Percentiles rank a stretch among this genome's conserved stretches.
Conservation (phyloP, 1,139 yeast genomes). For the Yamadazyma friedrichii region DNA sequence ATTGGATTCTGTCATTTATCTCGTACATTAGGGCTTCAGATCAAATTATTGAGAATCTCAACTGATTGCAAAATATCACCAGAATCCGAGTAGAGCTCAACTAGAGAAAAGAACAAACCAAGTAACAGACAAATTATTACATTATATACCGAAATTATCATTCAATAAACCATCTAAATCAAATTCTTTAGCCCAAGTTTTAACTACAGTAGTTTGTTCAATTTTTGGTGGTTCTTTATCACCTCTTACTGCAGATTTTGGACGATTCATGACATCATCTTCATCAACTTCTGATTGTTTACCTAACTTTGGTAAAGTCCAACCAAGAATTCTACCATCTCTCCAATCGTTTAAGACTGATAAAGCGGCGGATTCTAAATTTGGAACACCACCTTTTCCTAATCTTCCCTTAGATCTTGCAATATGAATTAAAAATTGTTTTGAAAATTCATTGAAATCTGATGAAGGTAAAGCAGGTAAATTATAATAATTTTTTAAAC, state of each 20-base stretch:
- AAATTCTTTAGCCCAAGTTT: conserved; percentile 92
- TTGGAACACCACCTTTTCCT: conserved; percentile 92
- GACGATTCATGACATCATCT: conserved; percentile 23
- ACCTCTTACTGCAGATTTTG: conserved; percentile 45
- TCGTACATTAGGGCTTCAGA: conserved; percentile 11
- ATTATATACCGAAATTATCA: conserved; percentile 12
- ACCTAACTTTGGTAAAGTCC: conserved; percentile 81
- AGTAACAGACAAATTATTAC: neutral
- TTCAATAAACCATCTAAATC: conserved; percentile 80
- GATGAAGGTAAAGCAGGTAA: conserved; percentile 77
- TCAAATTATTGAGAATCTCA: no score
- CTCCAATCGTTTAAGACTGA: conserved; percentile 93
- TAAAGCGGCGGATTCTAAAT: conserved; percentile 79
- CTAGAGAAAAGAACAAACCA: no score
- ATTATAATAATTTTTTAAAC: conserved; percentile 68
- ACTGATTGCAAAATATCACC: neutral
- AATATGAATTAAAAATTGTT: conserved; percentile 85
- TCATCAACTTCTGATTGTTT: conserved; percentile 24
- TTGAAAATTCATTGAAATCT: conserved; percentile 66
- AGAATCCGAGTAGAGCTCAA: no score
- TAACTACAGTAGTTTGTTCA: conserved; percentile 80
- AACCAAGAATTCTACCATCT: conserved; percentile 90
- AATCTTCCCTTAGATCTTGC: conserved; percentile 92
- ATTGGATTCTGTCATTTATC: conserved; percentile 44
- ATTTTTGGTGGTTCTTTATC: conserved; percentile 51